Evolutionary conservation across 148 eudicot species (phyloP).

Genomic region (Tetragonia tetragonoides): DNA sequence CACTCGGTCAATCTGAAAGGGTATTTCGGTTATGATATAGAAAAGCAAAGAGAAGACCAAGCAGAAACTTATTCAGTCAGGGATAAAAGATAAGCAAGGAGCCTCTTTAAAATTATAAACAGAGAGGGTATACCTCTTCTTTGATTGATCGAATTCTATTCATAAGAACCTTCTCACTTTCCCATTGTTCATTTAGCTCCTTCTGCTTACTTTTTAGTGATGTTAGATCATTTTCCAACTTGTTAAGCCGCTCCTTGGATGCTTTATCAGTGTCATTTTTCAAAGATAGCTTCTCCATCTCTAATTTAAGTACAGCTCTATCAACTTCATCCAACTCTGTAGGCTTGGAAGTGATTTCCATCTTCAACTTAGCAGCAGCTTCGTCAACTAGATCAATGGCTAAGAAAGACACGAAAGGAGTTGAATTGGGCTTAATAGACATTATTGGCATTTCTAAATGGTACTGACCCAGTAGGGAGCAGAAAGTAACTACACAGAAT

Average conservation of each 20-base stretch:
- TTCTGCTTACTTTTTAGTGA: slow-evolving; percentile 70
- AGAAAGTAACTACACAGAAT: slow-evolving; percentile 59
- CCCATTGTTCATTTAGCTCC: slow-evolving; percentile 89
- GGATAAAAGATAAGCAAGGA: neutral
- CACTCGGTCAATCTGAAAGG: slow-evolving; percentile 86
- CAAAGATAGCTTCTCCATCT: slow-evolving; percentile 96
- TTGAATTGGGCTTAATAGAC: no score
- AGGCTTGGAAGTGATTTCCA: slow-evolving; percentile 99
- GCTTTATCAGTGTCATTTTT: slow-evolving; percentile 90
- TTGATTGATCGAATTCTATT: slow-evolving; percentile 88
- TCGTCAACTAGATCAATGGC: slow-evolving; percentile 98
- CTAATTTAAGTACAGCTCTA: slow-evolving; percentile 82
- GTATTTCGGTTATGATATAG: slow-evolving; percentile 22
- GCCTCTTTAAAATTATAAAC: neutral
- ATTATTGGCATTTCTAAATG: slow-evolving; percentile 91
- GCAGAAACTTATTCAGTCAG: no score
- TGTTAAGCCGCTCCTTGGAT: slow-evolving; percentile 82
- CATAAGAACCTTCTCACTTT: slow-evolving; percentile 88
- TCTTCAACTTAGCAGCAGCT: slow-evolving; percentile 97
- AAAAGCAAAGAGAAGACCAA: neutral
- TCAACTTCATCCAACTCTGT: slow-evolving; percentile 96
- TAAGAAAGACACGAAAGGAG: slow-evolving; percentile 19
- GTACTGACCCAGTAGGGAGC: slow-evolving; percentile 93
- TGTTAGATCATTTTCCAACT: slow-evolving; percentile 77
- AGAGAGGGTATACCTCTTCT: slow-evolving; percentile 66